Conservation (phyloP, 2,329 filamentous ascomycete genomes). For the Aspergillus candidus region DNA sequence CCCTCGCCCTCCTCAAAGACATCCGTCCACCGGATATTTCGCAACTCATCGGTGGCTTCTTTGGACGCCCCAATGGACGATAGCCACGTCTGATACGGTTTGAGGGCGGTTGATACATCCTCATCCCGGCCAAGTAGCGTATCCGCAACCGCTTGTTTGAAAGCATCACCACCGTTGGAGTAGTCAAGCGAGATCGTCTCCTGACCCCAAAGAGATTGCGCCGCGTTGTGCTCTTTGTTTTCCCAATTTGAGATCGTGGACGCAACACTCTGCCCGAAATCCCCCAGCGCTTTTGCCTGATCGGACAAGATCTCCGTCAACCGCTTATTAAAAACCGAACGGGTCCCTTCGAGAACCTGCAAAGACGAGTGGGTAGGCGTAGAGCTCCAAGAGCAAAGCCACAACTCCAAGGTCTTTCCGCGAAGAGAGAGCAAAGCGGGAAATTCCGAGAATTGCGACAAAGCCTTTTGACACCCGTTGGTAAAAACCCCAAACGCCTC, state of each 20-base stretch:
- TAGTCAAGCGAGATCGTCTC: slow-evolving; percentile 61
- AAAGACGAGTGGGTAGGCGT: slow-evolving; percentile 48
- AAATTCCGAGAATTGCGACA: slow-evolving; percentile 60
- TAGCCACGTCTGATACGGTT: slow-evolving; percentile 66
- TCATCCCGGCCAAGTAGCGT: slow-evolving; percentile 67
- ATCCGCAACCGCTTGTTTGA: slow-evolving; percentile 64
- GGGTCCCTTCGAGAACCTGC: slow-evolving; percentile 62
- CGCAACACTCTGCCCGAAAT: slow-evolving; percentile 60
- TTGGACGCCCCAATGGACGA: slow-evolving; percentile 55
- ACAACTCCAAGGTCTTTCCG: slow-evolving; percentile 64
- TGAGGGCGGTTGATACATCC: slow-evolving; percentile 56
- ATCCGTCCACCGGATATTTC: slow-evolving; percentile 32
- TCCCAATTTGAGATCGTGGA: slow-evolving; percentile 58
- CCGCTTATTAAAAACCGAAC: slow-evolving; percentile 62
- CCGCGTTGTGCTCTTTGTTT: slow-evolving; percentile 45
- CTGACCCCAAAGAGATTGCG: slow-evolving; percentile 61
- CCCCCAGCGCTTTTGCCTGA: slow-evolving; percentile 59
- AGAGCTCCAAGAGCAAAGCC: slow-evolving; percentile 65
- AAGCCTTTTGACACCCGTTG: slow-evolving; percentile 54
- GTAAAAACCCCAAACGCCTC: slow-evolving; percentile 56
- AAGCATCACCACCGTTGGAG: slow-evolving; percentile 57
- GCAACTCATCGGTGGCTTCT: slow-evolving; percentile 29
- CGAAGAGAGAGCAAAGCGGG: slow-evolving; percentile 64
- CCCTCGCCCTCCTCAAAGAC: slow-evolving; percentile 35
- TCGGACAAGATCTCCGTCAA: slow-evolving; percentile 57